Percentiles rank a stretch among this genome's conserved stretches.
Conservation (phyloP, 805 yeast genomes). For the Starmerella scarabaei region DNA sequence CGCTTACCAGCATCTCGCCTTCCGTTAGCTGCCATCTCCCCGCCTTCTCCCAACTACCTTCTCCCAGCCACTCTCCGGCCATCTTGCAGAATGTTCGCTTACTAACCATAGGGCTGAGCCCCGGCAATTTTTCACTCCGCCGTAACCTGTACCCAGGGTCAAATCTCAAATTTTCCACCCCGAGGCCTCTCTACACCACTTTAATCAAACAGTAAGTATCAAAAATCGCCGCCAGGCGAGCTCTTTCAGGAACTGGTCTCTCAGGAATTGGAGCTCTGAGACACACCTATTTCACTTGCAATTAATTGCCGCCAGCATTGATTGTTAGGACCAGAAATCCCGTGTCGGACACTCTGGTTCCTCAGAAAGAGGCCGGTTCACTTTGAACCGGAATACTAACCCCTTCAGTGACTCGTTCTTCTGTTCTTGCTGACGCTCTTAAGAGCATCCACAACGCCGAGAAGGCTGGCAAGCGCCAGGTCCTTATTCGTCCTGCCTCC, state of each 20-base stretch:
- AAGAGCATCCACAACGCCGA: slow-evolving; percentile 98
- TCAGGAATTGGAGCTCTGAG: slow-evolving; percentile 21
- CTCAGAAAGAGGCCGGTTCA: slow-evolving; percentile 15
- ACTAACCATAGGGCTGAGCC: slow-evolving; percentile 1
- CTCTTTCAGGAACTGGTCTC: slow-evolving; percentile 27
- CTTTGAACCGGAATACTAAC: slow-evolving; percentile 20
- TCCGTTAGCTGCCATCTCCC: no score
- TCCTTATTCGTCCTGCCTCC: slow-evolving; percentile 93
- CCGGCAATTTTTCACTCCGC: neutral
- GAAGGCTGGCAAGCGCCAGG: slow-evolving; percentile 98
- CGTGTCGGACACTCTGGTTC: slow-evolving; percentile 24
- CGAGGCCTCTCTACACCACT: neutral
- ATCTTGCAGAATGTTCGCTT: no score
- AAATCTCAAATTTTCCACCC: no score
- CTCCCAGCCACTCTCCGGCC: no score
- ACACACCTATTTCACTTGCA: slow-evolving; percentile 22
- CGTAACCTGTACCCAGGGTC: no score
- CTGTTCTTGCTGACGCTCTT: slow-evolving; percentile 97
- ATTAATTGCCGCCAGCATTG: neutral
- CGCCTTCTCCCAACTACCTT: no score
- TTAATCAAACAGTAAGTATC: slow-evolving; percentile 22
- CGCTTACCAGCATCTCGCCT: no score
- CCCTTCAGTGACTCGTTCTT: slow-evolving; percentile 81
- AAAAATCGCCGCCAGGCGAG: no score
- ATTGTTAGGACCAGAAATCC: slow-evolving; percentile 19